Evolutionary conservation across 768 basidiomycete genomes (phyloP), one percentile per base, ranked within the genome.

Genomic region (Tulasnella calospora): DNA sequence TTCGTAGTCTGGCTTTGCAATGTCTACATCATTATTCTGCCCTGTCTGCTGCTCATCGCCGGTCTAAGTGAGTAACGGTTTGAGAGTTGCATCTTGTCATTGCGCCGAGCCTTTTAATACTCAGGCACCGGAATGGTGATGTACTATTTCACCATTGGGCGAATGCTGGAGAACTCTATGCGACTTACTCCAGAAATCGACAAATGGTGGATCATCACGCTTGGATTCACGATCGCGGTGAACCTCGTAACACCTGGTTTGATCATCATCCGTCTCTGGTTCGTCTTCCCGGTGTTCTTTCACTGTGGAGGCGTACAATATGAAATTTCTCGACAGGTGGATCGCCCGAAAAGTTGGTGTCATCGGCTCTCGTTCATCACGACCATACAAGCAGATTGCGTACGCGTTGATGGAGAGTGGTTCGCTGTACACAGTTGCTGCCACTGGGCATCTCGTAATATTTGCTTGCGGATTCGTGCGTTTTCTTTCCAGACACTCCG

Each of bases 1-100:
- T 77, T 71, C 69, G 76, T 77, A n/a, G 51, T 77, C 76, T 77
- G 76, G 76, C 61, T 69, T 33, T 13, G 36, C 30, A 77, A 69
- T 17, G 38, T 71, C 33, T 40, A 46, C 40, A 67, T 77, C 13
- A 71, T 77, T 23, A 77, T 77, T 38, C 6, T 69, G 13, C 76
- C 76, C n/a, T 27, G 69, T 27, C n/a, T 36, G 9, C n/a, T 77
- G 33, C 61, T 77, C 21, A 12, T 51, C 15, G 57, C 55, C 23
- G 76, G 61, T 40, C 19, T 71, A 2, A 35, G 76, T 77, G 35
- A 71, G 76, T 46, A 19, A 35, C 21, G 15, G 17, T n/a, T 33
- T 30, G 0, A 12, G n/a, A 30, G 69, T 3, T 9, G 40, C 23
- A 27, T 30, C 51, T 46, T 17, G 15, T 33, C n/a, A 13, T 71